Evolutionary conservation across 768 basidiomycete genomes (phyloP), one percentile per base, ranked within the genome.

Genomic region (Suillus weaverae): DNA sequence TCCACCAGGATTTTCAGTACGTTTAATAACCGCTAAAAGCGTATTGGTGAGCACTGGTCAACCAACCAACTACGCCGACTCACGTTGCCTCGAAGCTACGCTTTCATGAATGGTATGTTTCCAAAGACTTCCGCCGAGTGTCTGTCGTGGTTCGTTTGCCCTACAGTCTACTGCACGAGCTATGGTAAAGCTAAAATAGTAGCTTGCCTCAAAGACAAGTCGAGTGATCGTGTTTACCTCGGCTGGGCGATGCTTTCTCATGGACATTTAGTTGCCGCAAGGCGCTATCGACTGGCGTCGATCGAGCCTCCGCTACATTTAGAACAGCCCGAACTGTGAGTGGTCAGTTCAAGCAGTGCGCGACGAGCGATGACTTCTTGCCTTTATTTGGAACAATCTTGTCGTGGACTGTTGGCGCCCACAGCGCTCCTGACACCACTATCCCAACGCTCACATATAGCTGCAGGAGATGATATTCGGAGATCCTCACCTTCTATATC

Each of bases 401-500:
- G 11, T 62, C 48, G 4, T 62, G 61, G 26, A 62, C 5, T n/a
- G 3, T 13, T 20, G n/a, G 33, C 11, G 32, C 54, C 61, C 60
- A 62, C 20, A 62, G 32, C 13, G 53, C 22, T 20, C 62, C 57
- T 32, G 57, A 32, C 39, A 41, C 18, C 18, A 10, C 57, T 59
- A 41, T 32, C 18, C 30, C 26, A 59, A 18, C 57, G 26, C 32
- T 59, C 30, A 59, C 38, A 41, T 41, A 20, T 2, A 32, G 38
- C 26, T 41, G 57, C 57, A 59, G 16, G 26, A 10, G 11, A 32
- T 41, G 11, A 32, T 41, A 20, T 11, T 20, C 30, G 18, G 11
- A 41, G 39, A 59, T 59, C 26, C 26, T 41, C 57, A 59, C 57
- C 57, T 41, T 26, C 57, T 38, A 54, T 54, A 54, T 35, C 53